Percentiles rank a stretch among this genome's conserved stretches.
Evolutionary conservation across 176 grass and related monocot genomes (phyloP).

Genomic region (sorghum (Sorghum bicolor)): Sorghum_bicolor_NCBIv3 NC_012877.2:19634501-19635000

Average conservation of each 20-base stretch:
- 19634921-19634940: conserved; percentile 68
- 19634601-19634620: not conserved
- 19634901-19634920: conserved; percentile 61
- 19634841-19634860: not conserved
- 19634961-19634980: not conserved
- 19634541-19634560: no score
- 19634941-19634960: conserved; percentile 59
- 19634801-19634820: not conserved
- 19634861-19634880: conserved; percentile 7
- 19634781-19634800: conserved; percentile 41
- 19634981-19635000: conserved; percentile 17
- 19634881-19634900: conserved; percentile 46
- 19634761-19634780: not conserved
- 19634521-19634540: no score
- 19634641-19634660: conserved; percentile 58
- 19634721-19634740: conserved; percentile 22
- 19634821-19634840: conserved; percentile 13
- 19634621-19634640: conserved; percentile 38
- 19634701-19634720: conserved; percentile 2
- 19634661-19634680: conserved; percentile 52
- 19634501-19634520: no score
- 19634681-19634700: conserved; percentile 57
- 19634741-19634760: conserved; percentile 36
- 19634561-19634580: conserved; percentile 3
- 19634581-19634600: not conserved